These are phyloP conservation scores for Physocladia obscura DNA, from an alignment of 192 early-diverging fungal genomes.

Conservation along the genomic window DNA sequence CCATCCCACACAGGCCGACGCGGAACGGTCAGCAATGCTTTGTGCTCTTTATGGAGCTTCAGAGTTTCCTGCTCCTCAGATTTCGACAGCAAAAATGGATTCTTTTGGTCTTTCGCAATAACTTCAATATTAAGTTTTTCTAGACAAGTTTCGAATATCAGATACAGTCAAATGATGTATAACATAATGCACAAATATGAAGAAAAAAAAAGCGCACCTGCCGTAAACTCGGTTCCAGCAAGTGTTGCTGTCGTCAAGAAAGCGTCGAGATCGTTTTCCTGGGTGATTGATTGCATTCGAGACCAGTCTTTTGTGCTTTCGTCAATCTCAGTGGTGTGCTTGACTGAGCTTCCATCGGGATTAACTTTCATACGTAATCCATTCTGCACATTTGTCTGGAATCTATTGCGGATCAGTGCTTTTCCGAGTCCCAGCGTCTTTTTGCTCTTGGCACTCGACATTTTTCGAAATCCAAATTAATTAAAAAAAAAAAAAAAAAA, in stretches of 20 bases:
- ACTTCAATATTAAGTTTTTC: constrained; percentile 84
- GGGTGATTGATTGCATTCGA: constrained; percentile 91
- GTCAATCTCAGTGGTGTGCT: constrained; percentile 82
- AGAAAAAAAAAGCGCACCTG: constrained; percentile 48
- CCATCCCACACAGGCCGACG: constrained; percentile 86
- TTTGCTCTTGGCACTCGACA: constrained; percentile 34
- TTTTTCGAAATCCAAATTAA: background rate
- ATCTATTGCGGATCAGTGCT: constrained; percentile 47
- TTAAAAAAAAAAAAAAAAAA: constrained; percentile 11
- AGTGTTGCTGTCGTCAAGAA: constrained; percentile 93
- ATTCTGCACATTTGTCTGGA: constrained; percentile 33
- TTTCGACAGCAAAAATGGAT: constrained; percentile 79
- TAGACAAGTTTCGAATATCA: constrained; percentile 17
- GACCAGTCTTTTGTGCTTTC: constrained; percentile 79
- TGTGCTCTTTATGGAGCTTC: constrained; percentile 74
- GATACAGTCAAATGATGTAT: too few species aligned
- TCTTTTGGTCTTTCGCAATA: constrained; percentile 63
- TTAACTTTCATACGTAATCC: constrained; percentile 36
- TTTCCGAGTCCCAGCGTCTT: constrained; percentile 48
- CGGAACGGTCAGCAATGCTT: constrained; percentile 78
- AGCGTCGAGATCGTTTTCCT: constrained; percentile 94
- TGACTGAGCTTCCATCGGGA: constrained; percentile 51
- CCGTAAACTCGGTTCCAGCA: constrained; percentile 91
- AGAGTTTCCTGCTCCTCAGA: constrained; percentile 78
- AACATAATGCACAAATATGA: too few species aligned